Evolutionary conservation across 2,329 filamentous ascomycete species (phyloP).

Genomic region (Xylariaceae sp.): DNA sequence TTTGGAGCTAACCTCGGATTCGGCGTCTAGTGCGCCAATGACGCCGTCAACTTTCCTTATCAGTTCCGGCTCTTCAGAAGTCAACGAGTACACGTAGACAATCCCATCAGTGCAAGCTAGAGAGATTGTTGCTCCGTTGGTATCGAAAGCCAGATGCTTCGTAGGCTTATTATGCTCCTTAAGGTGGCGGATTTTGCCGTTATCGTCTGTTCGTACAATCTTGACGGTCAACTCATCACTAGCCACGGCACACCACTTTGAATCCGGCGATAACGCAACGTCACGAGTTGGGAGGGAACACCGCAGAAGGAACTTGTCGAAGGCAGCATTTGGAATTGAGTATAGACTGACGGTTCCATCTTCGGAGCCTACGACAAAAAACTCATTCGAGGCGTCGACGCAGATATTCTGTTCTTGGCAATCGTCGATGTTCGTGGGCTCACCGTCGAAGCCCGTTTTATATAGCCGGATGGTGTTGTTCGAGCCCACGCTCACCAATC

Average conservation of each 20-base stretch:
- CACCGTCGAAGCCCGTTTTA: conserved; percentile 86
- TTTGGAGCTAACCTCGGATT: conserved; percentile 73
- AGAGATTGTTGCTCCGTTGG: conserved; percentile 72
- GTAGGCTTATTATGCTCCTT: conserved; percentile 83
- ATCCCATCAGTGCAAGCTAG: conserved; percentile 88
- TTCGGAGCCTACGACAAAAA: conserved; percentile 88
- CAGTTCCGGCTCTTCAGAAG: conserved; percentile 76
- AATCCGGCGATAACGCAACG: conserved; percentile 78
- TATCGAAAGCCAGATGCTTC: conserved; percentile 91
- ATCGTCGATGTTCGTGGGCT: conserved; percentile 90
- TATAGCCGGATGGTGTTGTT: conserved; percentile 95
- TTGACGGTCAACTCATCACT: conserved; percentile 95
- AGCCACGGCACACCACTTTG: conserved; percentile 89
- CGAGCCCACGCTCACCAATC: conserved; percentile 86
- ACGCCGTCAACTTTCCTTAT: conserved; percentile 84
- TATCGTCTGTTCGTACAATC: conserved; percentile 81
- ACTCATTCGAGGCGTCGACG: conserved; percentile 75
- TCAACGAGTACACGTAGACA: conserved; percentile 86
- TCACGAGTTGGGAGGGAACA: conserved; percentile 87
- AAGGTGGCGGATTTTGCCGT: conserved; percentile 73
- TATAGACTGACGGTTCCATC: conserved; percentile 96
- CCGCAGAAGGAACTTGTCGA: conserved; percentile 81
- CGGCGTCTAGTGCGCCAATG: conserved; percentile 76
- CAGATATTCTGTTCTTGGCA: conserved; percentile 84
- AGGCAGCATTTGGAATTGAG: conserved; percentile 71